A percentile compares a stretch with the other conserved stretches of the same genome.
Evolutionary conservation across 2,329 filamentous ascomycete genomes (phyloP).

Genomic region (Xylaria sp.): DNA sequence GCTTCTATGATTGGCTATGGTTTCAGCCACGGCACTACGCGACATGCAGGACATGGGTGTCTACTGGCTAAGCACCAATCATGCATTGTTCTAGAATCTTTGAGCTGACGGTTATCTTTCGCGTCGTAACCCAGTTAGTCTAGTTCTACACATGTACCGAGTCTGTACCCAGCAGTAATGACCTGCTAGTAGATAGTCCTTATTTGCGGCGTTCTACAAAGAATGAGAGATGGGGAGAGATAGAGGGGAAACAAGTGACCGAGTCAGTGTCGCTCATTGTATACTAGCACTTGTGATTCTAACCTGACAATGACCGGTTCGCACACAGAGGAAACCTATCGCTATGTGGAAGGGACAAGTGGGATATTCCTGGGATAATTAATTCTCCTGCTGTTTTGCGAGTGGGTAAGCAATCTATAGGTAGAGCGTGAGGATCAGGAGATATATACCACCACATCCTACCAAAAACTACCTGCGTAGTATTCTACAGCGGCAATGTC

Average conservation of each 20-base stretch:
- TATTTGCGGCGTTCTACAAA: too few species aligned
- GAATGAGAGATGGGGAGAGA: neutral
- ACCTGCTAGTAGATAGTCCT: too few species aligned
- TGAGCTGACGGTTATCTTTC: constrained; percentile 26
- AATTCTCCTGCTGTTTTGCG: neutral
- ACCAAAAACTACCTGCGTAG: neutral
- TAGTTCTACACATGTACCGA: neutral
- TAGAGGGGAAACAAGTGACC: neutral
- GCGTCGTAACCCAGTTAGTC: neutral
- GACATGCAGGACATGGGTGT: neutral
- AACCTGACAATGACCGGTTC: neutral
- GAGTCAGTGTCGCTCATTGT: too few species aligned
- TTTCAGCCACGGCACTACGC: constrained; percentile 19
- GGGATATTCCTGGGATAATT: too few species aligned
- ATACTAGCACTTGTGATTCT: neutral
- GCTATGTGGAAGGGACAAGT: too few species aligned
- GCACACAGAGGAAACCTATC: too few species aligned
- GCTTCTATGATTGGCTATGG: constrained; percentile 20
- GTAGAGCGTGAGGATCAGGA: neutral
- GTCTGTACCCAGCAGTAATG: neutral
- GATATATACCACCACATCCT: neutral
- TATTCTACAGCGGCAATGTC: neutral
- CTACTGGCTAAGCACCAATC: constrained; percentile 3
- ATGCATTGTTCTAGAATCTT: constrained; percentile 33
- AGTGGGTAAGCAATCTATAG: neutral